A percentile compares a stretch with the other conserved stretches of the same genome.
These are phyloP conservation scores for Yamadazyma philogaea DNA, from an alignment of 805 yeast species.

Conservation along the genomic window DNA sequence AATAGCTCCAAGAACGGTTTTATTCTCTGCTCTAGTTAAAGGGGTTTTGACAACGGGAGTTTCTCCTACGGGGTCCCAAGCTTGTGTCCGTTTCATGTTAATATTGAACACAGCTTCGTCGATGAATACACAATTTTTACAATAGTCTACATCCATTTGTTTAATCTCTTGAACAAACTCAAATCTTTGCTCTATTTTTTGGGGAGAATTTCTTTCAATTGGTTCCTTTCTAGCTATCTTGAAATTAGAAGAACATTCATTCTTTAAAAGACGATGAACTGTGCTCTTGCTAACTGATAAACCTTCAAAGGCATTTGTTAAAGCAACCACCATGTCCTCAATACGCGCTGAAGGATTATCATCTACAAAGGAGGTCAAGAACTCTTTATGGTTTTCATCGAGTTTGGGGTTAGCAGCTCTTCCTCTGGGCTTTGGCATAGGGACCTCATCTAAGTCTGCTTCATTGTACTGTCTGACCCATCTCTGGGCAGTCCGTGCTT, in stretches of 20 bases:
- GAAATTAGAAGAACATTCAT: constrained; percentile 11
- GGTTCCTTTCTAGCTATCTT: constrained; percentile 8
- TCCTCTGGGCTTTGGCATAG: constrained; percentile 8
- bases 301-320: constrained; percentile 4
- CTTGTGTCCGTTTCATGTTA: constrained; percentile 10
- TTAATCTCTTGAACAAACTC: constrained; percentile 6
- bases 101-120: not conserved
- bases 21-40: constrained; percentile 7
- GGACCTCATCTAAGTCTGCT: constrained; percentile 7
- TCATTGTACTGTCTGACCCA: constrained; percentile 14
- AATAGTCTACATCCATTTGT: not conserved
- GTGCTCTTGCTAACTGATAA: constrained; percentile 9
- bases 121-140: not conserved
- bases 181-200: constrained; percentile 8
- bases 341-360: constrained; percentile 11
- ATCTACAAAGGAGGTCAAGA: constrained; percentile 9
- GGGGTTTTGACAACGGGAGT: constrained; percentile 14
- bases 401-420: constrained; percentile 7
- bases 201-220: constrained; percentile 9
- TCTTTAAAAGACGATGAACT: constrained; percentile 10
- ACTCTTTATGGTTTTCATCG: constrained; percentile 9
- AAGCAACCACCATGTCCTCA: constrained; percentile 8
- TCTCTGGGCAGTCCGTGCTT: constrained; percentile 10
- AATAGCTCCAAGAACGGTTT: constrained; percentile 12
- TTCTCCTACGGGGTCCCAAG: constrained; percentile 11